Percentiles rank a stretch among this genome's conserved stretches.
These are phyloP conservation scores for Sugiyamaella marilandica DNA, from an alignment of 805 yeast species.

Conservation along the genomic window DNA sequence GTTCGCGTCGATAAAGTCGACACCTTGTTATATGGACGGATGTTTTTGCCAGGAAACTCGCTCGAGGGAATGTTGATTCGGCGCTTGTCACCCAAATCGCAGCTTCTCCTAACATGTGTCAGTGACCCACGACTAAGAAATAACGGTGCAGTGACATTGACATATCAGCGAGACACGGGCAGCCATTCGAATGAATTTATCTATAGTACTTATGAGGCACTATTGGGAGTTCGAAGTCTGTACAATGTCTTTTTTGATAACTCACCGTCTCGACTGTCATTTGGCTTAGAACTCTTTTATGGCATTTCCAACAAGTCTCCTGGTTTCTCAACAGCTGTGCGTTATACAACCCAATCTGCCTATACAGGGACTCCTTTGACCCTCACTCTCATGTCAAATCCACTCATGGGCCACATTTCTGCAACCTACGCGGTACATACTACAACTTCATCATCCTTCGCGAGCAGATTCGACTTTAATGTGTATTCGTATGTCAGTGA, in stretches of 20 bases:
- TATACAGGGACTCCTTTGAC: constrained; percentile 87
- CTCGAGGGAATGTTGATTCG: constrained; percentile 83
- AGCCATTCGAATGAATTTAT: constrained; percentile 66
- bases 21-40: constrained; percentile 70
- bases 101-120: constrained; percentile 67
- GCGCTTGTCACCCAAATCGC: constrained; percentile 54
- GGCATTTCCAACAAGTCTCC: constrained; percentile 82
- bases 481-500: constrained; percentile 86
- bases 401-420: constrained; percentile 82
- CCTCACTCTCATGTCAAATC: constrained; percentile 80
- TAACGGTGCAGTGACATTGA: constrained; percentile 43
- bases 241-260: constrained; percentile 47
- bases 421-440: constrained; percentile 85
- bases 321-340: constrained; percentile 75
- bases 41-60: constrained; percentile 82
- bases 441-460: constrained; percentile 61
- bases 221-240: constrained; percentile 74
- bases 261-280: constrained; percentile 50
- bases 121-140: constrained; percentile 52
- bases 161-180: constrained; percentile 60
- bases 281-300: constrained; percentile 88
- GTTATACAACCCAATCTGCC: constrained; percentile 82
- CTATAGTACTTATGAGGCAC: constrained; percentile 76
- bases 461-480: constrained; percentile 85
- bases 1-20: constrained; percentile 26